phyloP scores from a whole-genome alignment of 2,329 filamentous ascomycete species.

The Erysiphe pulchra region DNA sequence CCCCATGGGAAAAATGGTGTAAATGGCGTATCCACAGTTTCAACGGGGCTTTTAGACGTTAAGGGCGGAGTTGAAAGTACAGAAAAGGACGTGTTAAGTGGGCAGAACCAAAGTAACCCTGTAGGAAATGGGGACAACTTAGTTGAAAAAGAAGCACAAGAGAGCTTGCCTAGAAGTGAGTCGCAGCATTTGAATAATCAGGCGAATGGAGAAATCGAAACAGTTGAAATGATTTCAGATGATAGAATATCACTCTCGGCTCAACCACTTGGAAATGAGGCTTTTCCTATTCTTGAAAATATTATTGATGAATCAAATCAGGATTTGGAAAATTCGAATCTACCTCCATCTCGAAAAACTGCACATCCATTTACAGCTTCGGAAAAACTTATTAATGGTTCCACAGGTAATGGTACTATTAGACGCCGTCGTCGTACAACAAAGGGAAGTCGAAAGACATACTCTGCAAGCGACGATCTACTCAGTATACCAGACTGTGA shows the following conservation, averaged over 20 bases:
- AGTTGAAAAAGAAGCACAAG: slow-evolving; percentile 7
- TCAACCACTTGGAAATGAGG: slow-evolving; percentile 18
- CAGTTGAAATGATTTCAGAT: slow-evolving; percentile 4
- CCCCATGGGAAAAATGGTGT: slow-evolving; percentile 11
- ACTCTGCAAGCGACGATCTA: slow-evolving; percentile 45
- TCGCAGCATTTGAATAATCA: slow-evolving; percentile 5
- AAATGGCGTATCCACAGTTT: slow-evolving; percentile 6
- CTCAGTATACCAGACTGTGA: slow-evolving; percentile 54
- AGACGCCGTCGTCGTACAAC: slow-evolving; percentile 42
- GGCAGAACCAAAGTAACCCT: slow-evolving; percentile 5
- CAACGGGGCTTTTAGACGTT: slow-evolving; percentile 2
- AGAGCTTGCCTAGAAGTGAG: slow-evolving; percentile 5
- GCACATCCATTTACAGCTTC: slow-evolving; percentile 20
- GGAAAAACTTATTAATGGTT: slow-evolving; percentile 3
- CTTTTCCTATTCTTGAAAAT: slow-evolving; percentile 22
- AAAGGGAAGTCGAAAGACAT: slow-evolving; percentile 32
- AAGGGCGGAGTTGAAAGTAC: slow-evolving; percentile 5
- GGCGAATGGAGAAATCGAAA: slow-evolving; percentile 8
- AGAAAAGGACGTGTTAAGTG: slow-evolving; percentile 7
- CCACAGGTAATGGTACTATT: slow-evolving; percentile 2
- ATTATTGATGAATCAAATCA: slow-evolving; percentile 5
- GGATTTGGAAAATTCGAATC: slow-evolving; percentile 6
- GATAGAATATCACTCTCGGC: slow-evolving; percentile 18
- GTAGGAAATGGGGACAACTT: slow-evolving; percentile 9
- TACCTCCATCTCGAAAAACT: slow-evolving; percentile 23